Evolutionary conservation across 306 rosid species (phyloP).

Genomic region (Macrotyloma uniflorum): DNA sequence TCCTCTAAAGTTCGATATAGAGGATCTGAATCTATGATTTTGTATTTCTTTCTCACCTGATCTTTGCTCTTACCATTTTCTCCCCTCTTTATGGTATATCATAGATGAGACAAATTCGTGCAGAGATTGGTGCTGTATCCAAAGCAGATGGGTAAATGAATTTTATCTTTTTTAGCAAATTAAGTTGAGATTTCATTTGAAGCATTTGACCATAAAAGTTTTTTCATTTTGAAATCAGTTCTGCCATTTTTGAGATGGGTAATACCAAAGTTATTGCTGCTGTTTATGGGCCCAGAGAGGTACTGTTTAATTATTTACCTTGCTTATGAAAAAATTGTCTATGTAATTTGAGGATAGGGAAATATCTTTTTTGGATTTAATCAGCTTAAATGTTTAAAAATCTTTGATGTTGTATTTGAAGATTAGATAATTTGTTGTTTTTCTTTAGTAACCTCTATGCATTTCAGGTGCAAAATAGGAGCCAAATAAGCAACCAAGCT

Average conservation of each 20-base stretch:
- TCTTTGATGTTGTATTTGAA: conserved; percentile 6
- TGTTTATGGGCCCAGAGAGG: conserved; percentile 95
- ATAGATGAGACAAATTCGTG: conserved; percentile 92
- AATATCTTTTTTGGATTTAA: neutral
- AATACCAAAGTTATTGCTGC: conserved; percentile 92
- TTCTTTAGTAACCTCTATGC: neutral
- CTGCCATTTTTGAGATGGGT: conserved; percentile 93
- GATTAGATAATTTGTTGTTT: neutral
- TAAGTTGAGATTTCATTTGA: neutral
- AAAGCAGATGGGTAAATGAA: conserved; percentile 75
- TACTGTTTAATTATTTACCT: conserved; percentile 14
- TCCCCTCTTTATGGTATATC: neutral
- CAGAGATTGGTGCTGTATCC: conserved; percentile 83
- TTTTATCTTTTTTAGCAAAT: neutral
- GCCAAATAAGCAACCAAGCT: conserved; percentile 72
- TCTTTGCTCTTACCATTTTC: neutral
- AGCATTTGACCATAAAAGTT: conserved; percentile 1
- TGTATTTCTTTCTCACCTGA: neutral
- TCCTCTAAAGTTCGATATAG: neutral
- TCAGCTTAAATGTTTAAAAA: neutral
- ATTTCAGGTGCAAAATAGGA: conserved; percentile 76
- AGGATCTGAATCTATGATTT: neutral
- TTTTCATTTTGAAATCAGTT: conserved; percentile 48
- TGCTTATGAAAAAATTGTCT: neutral
- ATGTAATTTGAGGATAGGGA: neutral